Evolutionary conservation across 148 eudicot genomes (phyloP).

Genomic region (Rhododendron mucronatum): DNA sequence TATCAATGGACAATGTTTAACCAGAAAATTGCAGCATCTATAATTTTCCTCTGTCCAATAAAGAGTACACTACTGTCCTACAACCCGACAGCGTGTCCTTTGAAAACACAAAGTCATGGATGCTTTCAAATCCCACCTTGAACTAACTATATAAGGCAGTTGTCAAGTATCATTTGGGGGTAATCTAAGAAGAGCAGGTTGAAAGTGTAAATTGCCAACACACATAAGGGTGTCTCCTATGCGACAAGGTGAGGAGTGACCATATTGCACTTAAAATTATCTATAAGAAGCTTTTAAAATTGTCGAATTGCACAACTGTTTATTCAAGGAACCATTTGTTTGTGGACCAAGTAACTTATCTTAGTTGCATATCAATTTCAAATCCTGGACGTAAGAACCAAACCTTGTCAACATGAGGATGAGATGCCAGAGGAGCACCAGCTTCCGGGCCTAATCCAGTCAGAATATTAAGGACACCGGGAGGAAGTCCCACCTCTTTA

Average conservation of each 20-base stretch:
- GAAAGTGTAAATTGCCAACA: constrained; percentile 1
- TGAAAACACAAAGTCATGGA: not conserved
- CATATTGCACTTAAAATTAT: no score
- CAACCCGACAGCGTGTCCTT: not conserved
- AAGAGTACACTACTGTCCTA: not conserved
- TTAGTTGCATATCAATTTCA: not conserved
- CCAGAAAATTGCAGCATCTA: not conserved
- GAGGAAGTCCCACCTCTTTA: constrained; percentile 84
- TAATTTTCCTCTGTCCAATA: not conserved
- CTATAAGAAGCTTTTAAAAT: no score
- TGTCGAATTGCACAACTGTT: no score
- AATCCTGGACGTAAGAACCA: not conserved
- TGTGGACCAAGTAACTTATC: not conserved
- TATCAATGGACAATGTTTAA: no score
- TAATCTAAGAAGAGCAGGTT: not conserved
- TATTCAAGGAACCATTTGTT: not conserved
- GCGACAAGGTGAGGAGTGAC: not conserved
- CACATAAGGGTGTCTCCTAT: not conserved
- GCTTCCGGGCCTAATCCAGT: constrained; percentile 94
- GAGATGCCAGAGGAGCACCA: constrained; percentile 90
- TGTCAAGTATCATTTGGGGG: not conserved
- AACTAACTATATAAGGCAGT: not conserved
- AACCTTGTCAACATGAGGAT: constrained; percentile 98
- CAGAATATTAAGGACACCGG: constrained; percentile 78
- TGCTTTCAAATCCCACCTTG: not conserved